Conservation (phyloP, 805 yeast species). For the Kluyveromyces siamensis region DNA sequence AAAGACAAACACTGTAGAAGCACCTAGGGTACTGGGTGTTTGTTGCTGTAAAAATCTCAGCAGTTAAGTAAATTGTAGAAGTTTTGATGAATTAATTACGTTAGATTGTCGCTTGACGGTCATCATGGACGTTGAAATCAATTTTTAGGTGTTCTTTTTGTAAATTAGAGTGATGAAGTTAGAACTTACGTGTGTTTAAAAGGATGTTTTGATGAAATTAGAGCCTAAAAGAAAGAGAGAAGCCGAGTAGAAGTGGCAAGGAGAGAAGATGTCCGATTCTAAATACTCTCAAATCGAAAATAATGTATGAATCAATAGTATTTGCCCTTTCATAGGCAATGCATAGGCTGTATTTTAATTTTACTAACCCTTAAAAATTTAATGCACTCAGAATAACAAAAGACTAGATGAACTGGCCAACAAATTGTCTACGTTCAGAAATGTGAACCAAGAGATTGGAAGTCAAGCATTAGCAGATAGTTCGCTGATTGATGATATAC, state of each 20-base stretch:
- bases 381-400: conserved; percentile 42
- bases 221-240: not conserved
- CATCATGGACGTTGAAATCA: too few relatives aligned
- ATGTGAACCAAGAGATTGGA: conserved; percentile 60
- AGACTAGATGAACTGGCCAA: conserved; percentile 55
- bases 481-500: conserved; percentile 33
- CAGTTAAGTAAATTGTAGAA: too few relatives aligned
- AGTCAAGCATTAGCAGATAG: conserved; percentile 50
- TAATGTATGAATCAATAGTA: conserved; percentile 12
- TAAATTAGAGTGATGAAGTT: too few relatives aligned
- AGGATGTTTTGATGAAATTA: not conserved
- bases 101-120: too few relatives aligned
- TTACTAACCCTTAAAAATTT: not conserved
- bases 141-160: too few relatives aligned
- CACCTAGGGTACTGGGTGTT: too few relatives aligned
- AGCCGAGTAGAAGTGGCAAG: not conserved
- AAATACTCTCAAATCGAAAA: conserved; percentile 26
- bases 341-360: not conserved
- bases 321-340: not conserved
- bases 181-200: too few relatives aligned
- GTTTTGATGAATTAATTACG: too few relatives aligned
- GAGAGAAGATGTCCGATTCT: conserved; percentile 22
- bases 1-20: too few relatives aligned
- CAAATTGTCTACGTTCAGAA: conserved; percentile 54
- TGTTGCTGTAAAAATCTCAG: too few relatives aligned